phyloP scores from a whole-genome alignment of 345 rosid species.

The Ricinus communis region DNA sequence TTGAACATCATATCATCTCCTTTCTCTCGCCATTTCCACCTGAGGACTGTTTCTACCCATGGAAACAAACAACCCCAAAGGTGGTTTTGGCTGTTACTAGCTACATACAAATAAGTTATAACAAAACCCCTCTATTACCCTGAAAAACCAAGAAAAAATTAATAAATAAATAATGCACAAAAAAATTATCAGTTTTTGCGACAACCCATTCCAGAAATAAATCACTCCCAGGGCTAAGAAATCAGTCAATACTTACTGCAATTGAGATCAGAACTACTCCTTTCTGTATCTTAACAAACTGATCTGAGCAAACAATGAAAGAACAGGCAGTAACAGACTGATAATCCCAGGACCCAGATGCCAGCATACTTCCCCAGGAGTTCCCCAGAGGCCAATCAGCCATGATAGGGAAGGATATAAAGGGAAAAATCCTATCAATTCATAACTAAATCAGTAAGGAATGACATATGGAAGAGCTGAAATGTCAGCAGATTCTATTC shows the following conservation, averaged over 20 bases:
- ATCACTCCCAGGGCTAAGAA: conserved; percentile 15
- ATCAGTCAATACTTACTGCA: conserved; percentile 1
- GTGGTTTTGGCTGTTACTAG: neutral
- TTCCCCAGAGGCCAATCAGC: too few relatives aligned
- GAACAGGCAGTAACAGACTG: neutral
- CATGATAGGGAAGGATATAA: too few relatives aligned
- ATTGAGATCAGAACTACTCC: neutral
- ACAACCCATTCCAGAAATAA: conserved; percentile 7
- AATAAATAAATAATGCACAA: neutral
- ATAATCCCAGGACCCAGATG: conserved; percentile 7
- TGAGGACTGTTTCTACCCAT: conserved; percentile 3
- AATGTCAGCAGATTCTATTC: conserved; percentile 60
- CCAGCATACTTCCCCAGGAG: conserved; percentile 7
- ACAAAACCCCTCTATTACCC: neutral
- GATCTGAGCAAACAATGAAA: conserved; percentile 5
- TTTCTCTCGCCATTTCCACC: conserved; percentile 9
- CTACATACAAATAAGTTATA: neutral
- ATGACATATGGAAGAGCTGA: conserved; percentile 74
- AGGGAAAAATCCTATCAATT: conserved; percentile 6
- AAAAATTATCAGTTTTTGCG: conserved; percentile 2
- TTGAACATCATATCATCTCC: neutral
- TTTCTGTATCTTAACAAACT: neutral
- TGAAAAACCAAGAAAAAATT: neutral
- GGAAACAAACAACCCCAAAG: neutral
- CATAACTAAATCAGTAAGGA: conserved; percentile 49